Conservation (phyloP, 2,329 filamentous ascomycete genomes). For the Stemphylium vesicarium region DNA sequence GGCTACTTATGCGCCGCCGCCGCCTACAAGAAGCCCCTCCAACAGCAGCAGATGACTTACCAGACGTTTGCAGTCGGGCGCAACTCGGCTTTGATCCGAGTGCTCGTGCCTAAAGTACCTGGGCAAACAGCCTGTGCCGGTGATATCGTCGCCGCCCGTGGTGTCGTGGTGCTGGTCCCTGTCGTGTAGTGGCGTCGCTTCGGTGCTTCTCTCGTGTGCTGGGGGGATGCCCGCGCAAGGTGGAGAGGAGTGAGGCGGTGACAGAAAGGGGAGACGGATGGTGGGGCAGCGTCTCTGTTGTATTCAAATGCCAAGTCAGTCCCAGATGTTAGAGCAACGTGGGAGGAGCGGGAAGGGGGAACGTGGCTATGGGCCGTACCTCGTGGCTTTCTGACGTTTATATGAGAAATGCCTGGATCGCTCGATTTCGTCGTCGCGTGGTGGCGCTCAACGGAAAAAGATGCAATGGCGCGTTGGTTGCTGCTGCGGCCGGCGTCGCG, state of each 20-base stretch:
- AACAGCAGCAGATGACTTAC: constrained; percentile 12
- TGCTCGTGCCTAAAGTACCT: background rate
- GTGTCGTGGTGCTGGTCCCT: constrained; percentile 1
- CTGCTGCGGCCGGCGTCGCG: constrained; percentile 11
- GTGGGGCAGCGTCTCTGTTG: constrained; percentile 17
- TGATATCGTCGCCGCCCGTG: background rate
- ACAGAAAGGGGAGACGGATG: constrained; percentile 19
- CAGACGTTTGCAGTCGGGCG: constrained; percentile 7
- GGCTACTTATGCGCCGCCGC: constrained; percentile 1
- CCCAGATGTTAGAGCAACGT: background rate
- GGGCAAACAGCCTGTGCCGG: no score
- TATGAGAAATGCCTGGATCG: no score
- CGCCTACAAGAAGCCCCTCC: no score
- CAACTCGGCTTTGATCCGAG: background rate
- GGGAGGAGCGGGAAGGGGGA: background rate
- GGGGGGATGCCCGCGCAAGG: constrained; percentile 13
- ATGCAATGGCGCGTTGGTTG: constrained; percentile 5
- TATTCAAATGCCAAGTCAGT: constrained; percentile 10
- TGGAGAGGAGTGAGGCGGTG: constrained; percentile 18
- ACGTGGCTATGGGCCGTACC: background rate
- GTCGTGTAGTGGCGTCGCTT: background rate
- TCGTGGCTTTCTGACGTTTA: background rate
- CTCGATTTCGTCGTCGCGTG: no score
- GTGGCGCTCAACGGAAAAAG: background rate
- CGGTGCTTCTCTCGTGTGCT: constrained; percentile 5